These are phyloP conservation scores for Galerina sulciceps DNA, from an alignment of 768 basidiomycete species.

Conservation along the genomic window DNA sequence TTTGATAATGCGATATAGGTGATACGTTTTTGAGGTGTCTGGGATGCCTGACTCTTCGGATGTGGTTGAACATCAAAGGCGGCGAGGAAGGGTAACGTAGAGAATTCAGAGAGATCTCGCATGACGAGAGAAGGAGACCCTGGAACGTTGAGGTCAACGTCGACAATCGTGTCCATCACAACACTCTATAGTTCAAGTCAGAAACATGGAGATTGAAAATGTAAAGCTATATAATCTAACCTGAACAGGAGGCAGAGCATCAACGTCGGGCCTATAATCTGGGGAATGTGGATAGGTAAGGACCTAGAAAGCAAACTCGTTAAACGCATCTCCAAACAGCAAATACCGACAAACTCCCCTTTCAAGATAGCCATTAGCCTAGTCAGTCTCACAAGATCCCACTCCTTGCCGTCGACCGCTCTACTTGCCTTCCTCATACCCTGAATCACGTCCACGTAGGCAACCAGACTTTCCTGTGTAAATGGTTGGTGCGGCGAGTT, in stretches of 20 bases:
- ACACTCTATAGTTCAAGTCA: slow-evolving; percentile 50
- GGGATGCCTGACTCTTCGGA: slow-evolving; percentile 44
- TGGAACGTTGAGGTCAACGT: slow-evolving; percentile 64
- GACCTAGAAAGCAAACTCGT: slow-evolving; percentile 45
- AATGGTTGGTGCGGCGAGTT: slow-evolving; percentile 46
- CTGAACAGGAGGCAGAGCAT: slow-evolving; percentile 80
- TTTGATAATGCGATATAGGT: slow-evolving; percentile 93
- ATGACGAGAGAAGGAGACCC: slow-evolving; percentile 78
- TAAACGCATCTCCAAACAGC: slow-evolving; percentile 1
- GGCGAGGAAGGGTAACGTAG: slow-evolving; percentile 85
- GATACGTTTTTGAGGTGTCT: slow-evolving; percentile 62
- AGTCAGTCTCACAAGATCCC: slow-evolving; percentile 65
- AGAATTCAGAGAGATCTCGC: slow-evolving; percentile 82
- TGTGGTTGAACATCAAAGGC: slow-evolving; percentile 63
- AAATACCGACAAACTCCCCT: slow-evolving; percentile 39
- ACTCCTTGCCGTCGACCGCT: slow-evolving; percentile 56
- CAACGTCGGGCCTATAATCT: slow-evolving; percentile 89
- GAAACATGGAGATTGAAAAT: not conserved
- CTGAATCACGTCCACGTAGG: slow-evolving; percentile 75
- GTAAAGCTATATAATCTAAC: slow-evolving; percentile 35
- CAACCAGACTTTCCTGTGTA: slow-evolving; percentile 87
- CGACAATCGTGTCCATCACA: slow-evolving; percentile 71
- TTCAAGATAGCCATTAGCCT: slow-evolving; percentile 81
- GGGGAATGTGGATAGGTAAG: slow-evolving; percentile 82
- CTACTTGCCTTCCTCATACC: slow-evolving; percentile 58